Base-by-base conservation (phyloP, 345 rosid species). In the Gossypium thurberi region DNA sequence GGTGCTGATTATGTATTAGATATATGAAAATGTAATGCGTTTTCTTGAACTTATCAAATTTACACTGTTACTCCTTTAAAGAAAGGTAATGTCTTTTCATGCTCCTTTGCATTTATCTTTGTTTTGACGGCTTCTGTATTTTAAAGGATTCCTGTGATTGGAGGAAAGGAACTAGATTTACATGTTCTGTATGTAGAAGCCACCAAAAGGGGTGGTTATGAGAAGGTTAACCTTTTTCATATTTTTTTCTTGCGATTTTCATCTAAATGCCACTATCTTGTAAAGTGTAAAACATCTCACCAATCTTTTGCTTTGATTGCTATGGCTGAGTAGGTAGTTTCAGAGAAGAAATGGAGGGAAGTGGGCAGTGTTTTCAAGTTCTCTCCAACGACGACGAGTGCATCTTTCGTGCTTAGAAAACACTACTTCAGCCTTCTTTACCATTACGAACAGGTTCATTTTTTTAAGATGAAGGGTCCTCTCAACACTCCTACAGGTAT, bases 281-380 rank as follows among this genome's bases (percentile, higher is more conserved):
- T 52, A 12, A 12, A 47, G 4, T 17, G 0, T 40, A 6, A 33
- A 33, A 10, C 28, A 17, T 23, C 25, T 23, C n/a, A n/a, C 1
- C 3, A 60, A 26, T 48, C 71, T 42, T 12, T 8, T 20, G 12
- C 17, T 52, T 64, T 2, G 37, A 1, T 53, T 69, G 43, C 52
- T 2, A 48, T 48, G 58, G 71, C 43, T 4, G 3, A 74, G 70
- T 58, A 94, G 98, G 98, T 94, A 63, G 96, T 94, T n/a, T 82
- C 87, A 48, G 98, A 94, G 80, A 94, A 94, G 85, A 94, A 91
- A 83, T 94, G 98, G 98, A 94, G 96, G 85, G 98, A 94, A 88
- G 98, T 91, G 73, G 97, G 98, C 40, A 82, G 85, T 56, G 93
- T 91, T 68, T 94, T 94, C 82, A 85, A 72, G 71, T 94, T 94